Percentiles rank a stretch among this genome's conserved stretches.
These are phyloP conservation scores for Leccinellum rugosiceps DNA, from an alignment of 768 basidiomycete species.

Conservation along the genomic window DNA sequence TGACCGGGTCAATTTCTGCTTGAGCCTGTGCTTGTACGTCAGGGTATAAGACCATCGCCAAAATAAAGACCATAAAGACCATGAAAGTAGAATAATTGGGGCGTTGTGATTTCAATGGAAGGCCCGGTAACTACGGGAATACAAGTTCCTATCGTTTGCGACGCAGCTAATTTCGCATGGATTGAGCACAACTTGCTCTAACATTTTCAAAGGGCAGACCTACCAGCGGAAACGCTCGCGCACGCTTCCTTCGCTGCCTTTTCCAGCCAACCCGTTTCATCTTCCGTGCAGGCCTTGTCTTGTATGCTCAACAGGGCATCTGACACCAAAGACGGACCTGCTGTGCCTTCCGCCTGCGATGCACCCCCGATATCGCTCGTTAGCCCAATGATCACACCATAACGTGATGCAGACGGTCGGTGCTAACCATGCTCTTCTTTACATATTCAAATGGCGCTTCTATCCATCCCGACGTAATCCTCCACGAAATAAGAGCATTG, in stretches of 20 bases:
- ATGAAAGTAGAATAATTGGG: conserved; percentile 14
- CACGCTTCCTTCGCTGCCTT: conserved; percentile 14
- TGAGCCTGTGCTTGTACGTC: conserved; percentile 1
- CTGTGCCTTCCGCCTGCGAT: too few species aligned
- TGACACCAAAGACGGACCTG: too few species aligned
- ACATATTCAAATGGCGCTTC: too few species aligned
- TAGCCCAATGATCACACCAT: background rate
- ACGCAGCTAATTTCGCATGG: too few species aligned
- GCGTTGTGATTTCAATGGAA: too few species aligned
- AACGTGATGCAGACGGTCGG: background rate
- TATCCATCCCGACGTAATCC: too few species aligned
- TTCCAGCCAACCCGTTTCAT: conserved; percentile 1
- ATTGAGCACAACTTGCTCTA: too few species aligned
- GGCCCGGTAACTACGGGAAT: too few species aligned
- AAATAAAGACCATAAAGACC: conserved; percentile 23
- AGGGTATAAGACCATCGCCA: conserved; percentile 21
- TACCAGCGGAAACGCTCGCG: conserved; percentile 3
- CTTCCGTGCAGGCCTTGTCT: background rate
- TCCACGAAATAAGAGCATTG: conserved; percentile 8
- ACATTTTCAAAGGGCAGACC: too few species aligned
- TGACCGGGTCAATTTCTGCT: conserved; percentile 17
- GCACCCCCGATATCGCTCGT: too few species aligned
- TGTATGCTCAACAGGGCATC: background rate
- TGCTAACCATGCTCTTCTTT: background rate
- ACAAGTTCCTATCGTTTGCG: too few species aligned